A percentile compares a stretch with the other conserved stretches of the same genome.
Conservation (phyloP, 208 protist species). For the Crithidia bombi region DNA sequence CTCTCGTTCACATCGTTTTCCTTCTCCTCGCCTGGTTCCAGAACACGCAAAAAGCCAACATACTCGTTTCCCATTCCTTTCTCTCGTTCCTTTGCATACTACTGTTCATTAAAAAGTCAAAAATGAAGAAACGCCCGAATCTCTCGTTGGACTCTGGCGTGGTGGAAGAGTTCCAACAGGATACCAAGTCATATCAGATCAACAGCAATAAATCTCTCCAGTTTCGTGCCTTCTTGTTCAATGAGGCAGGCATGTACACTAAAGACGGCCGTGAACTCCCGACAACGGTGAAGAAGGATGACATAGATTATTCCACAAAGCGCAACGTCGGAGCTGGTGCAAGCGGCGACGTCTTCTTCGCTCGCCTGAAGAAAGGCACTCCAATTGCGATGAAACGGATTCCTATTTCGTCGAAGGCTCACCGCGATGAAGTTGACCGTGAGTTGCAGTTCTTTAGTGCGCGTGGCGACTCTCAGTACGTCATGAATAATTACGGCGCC, state of each 20-base stretch:
- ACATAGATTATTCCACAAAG: constrained; percentile 74
- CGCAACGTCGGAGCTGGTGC: constrained; percentile 73
- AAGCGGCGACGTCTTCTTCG: constrained; percentile 82
- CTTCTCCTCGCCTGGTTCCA: too few species aligned
- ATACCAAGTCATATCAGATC: constrained; percentile 87
- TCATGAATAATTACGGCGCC: constrained; percentile 90
- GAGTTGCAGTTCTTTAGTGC: constrained; percentile 88
- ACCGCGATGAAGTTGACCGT: constrained; percentile 86
- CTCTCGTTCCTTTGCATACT: constrained; percentile 7
- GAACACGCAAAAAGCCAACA: background rate
- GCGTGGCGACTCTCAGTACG: constrained; percentile 72
- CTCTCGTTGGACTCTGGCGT: constrained; percentile 65
- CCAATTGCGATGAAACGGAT: constrained; percentile 88
- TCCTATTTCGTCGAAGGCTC: constrained; percentile 86
- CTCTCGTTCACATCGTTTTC: background rate
- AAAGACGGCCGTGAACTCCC: constrained; percentile 78
- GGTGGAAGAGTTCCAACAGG: constrained; percentile 71
- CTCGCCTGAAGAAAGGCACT: constrained; percentile 67
- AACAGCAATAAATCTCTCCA: constrained; percentile 88
- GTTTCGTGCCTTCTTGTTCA: constrained; percentile 86
- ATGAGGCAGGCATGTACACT: constrained; percentile 83
- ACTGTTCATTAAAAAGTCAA: too few species aligned
- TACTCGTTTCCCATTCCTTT: background rate
- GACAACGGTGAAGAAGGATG: constrained; percentile 77
- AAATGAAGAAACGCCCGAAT: constrained; percentile 65